phyloP scores from a whole-genome alignment of 148 eudicot species.

The Persicaria maculosa region DNA sequence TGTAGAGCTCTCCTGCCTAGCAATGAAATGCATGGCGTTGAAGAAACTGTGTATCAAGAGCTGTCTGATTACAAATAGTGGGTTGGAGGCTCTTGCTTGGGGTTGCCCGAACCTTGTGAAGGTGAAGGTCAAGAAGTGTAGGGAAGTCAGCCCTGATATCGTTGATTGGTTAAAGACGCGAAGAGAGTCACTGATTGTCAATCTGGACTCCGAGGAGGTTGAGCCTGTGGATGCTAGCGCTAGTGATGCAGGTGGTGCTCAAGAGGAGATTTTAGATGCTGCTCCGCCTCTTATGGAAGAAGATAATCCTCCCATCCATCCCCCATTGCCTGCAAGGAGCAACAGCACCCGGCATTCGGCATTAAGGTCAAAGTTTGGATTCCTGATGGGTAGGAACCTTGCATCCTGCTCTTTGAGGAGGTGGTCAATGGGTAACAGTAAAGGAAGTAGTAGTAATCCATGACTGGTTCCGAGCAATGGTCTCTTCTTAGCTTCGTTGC shows the following conservation, averaged over 20 bases:
- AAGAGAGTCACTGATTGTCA: slow-evolving; percentile 46
- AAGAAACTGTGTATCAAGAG: slow-evolving; percentile 81
- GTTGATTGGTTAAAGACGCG: slow-evolving; percentile 45
- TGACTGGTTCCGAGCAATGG: slow-evolving; percentile 14
- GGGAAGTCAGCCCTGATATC: slow-evolving; percentile 50
- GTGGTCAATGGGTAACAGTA: slow-evolving; percentile 39
- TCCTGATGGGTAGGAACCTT: slow-evolving; percentile 43
- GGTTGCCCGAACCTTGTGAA: slow-evolving; percentile 82
- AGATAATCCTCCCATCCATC: slow-evolving; percentile 6
- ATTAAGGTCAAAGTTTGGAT: slow-evolving; percentile 45
- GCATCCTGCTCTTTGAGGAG: slow-evolving; percentile 46
- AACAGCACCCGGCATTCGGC: slow-evolving; percentile 31
- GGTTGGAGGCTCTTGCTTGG: slow-evolving; percentile 53
- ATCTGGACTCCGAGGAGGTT: slow-evolving; percentile 56
- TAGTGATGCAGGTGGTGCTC: slow-evolving; percentile 52
- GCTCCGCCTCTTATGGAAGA: slow-evolving; percentile 24
- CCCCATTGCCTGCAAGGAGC: slow-evolving; percentile 25
- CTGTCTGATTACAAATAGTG: slow-evolving; percentile 61
- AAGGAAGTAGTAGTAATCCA: slow-evolving; percentile 21
- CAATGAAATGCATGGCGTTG: slow-evolving; percentile 46
- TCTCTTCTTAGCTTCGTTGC: background rate
- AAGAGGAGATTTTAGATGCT: slow-evolving; percentile 47
- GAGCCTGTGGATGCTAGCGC: slow-evolving; percentile 54
- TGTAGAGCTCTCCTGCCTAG: slow-evolving; percentile 57
- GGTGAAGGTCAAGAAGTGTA: slow-evolving; percentile 77